Conservation (phyloP, 768 basidiomycete species). For the Psilocybe azurescens region DNA sequence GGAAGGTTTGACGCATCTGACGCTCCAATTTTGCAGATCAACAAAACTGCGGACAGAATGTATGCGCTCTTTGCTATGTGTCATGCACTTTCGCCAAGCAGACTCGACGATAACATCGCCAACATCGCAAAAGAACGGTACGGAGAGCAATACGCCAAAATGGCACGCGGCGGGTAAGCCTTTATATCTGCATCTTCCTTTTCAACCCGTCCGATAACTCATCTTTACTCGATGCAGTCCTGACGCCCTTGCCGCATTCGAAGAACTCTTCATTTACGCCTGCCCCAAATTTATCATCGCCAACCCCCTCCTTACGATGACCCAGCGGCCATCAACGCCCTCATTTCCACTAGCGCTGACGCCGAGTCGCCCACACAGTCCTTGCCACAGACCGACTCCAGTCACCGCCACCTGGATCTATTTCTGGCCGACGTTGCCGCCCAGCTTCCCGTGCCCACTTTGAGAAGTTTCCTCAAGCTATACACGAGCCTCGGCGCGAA, state of each 20-base stretch:
- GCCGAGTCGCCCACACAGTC: constrained; percentile 36
- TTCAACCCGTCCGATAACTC: not conserved
- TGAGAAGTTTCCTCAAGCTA: constrained; percentile 91
- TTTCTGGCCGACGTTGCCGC: constrained; percentile 85
- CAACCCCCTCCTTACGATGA: constrained; percentile 96
- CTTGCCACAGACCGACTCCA: constrained; percentile 63
- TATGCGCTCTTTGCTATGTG: constrained; percentile 95
- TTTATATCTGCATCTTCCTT: not conserved
- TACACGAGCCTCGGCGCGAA: constrained; percentile 93
- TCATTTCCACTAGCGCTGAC: constrained; percentile 45
- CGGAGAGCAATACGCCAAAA: constrained; percentile 88
- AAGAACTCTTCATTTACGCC: constrained; percentile 93
- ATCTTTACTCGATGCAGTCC: constrained; percentile 4
- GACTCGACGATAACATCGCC: constrained; percentile 94
- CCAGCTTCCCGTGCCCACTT: constrained; percentile 78
- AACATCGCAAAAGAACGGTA: constrained; percentile 92
- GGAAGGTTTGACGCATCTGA: no score
- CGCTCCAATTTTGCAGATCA: constrained; percentile 61
- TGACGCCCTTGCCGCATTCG: constrained; percentile 76
- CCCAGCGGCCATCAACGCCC: constrained; percentile 56
- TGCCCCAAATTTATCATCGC: constrained; percentile 98
- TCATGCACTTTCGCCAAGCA: constrained; percentile 89
- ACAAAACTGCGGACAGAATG: constrained; percentile 98
- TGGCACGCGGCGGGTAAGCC: constrained; percentile 75
- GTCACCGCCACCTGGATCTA: constrained; percentile 81